A percentile compares a stretch with the other conserved stretches of the same genome.
These are phyloP conservation scores for Trichoderma sp. DNA, from an alignment of 2,329 filamentous ascomycete genomes.

Conservation along the genomic window DNA sequence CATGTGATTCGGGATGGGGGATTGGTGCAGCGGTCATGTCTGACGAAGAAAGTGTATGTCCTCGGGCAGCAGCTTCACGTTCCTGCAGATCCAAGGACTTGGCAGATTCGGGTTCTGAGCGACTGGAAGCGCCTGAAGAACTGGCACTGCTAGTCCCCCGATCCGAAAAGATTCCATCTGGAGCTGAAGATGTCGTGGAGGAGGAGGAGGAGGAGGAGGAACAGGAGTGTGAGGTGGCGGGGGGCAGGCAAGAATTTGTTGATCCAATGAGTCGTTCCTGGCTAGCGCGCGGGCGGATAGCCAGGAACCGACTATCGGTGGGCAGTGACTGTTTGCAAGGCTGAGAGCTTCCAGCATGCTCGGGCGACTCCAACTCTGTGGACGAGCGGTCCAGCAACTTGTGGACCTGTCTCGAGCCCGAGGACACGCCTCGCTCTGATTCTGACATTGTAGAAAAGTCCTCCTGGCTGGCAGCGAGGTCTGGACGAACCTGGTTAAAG, in stretches of 20 bases:
- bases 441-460: slow-evolving; percentile 44
- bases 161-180: slow-evolving; percentile 35
- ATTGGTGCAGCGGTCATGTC: slow-evolving; percentile 2
- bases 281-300: slow-evolving; percentile 22
- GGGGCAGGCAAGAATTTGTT: slow-evolving; percentile 44
- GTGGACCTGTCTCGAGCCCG: slow-evolving; percentile 32
- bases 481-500: slow-evolving; percentile 98
- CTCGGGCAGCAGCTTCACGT: slow-evolving; percentile 18
- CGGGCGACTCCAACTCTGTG: slow-evolving; percentile 38
- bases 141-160: slow-evolving; percentile 34
- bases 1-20: slow-evolving; percentile 21
- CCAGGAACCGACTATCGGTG: slow-evolving; percentile 30
- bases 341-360: slow-evolving; percentile 35
- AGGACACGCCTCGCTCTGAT: slow-evolving; percentile 41
- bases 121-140: slow-evolving; percentile 31
- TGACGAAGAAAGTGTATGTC: slow-evolving; percentile 5
- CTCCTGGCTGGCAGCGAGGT: slow-evolving; percentile 60
- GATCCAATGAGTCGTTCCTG: slow-evolving; percentile 39
- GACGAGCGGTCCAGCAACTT: slow-evolving; percentile 38
- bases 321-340: slow-evolving; percentile 31
- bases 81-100: slow-evolving; percentile 21
- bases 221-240: slow-evolving; percentile 56
- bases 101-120: slow-evolving; percentile 19
- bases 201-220: slow-evolving; percentile 43
- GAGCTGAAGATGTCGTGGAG: slow-evolving; percentile 39